Evolutionary conservation across 225 moss, liverwort and hornwort genomes (phyloP).

Genomic region (Pleurozium schreberi): DNA sequence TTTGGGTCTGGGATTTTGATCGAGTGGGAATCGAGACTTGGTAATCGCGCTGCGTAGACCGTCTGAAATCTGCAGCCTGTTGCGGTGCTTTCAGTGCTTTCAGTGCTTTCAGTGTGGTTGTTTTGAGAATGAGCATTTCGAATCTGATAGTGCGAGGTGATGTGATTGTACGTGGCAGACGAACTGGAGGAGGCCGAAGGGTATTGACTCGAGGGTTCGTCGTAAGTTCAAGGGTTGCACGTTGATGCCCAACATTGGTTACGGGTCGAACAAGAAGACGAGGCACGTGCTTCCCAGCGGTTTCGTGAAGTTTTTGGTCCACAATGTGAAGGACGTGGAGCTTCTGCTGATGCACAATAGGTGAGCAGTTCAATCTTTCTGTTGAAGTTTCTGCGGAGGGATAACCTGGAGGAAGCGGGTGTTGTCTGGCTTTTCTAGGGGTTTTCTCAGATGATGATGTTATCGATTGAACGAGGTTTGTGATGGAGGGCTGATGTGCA

Average conservation of each 20-base stretch:
- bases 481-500: background rate
- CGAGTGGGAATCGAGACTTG: background rate
- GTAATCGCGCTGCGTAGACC: background rate
- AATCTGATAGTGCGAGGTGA: background rate
- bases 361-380: background rate
- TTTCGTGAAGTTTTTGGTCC: constrained; percentile 81
- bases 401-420: background rate
- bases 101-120: background rate
- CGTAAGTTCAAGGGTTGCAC: constrained; percentile 79
- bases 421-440: background rate
- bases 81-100: background rate
- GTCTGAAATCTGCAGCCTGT: background rate
- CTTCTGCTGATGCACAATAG: constrained; percentile 86
- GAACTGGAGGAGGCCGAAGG: constrained; percentile 89
- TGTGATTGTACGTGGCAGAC: constrained; percentile 16
- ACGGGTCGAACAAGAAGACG: constrained; percentile 94
- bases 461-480: background rate
- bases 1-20: background rate
- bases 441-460: background rate
- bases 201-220: constrained; percentile 84
- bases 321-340: constrained; percentile 78
- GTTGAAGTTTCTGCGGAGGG: background rate
- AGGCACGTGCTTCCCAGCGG: constrained; percentile 74
- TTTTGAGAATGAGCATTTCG: background rate
- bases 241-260: constrained; percentile 90